Base-by-base conservation (phyloP, 2,329 filamentous ascomycete genomes). In the Aspergillus quadricinctus region DNA sequence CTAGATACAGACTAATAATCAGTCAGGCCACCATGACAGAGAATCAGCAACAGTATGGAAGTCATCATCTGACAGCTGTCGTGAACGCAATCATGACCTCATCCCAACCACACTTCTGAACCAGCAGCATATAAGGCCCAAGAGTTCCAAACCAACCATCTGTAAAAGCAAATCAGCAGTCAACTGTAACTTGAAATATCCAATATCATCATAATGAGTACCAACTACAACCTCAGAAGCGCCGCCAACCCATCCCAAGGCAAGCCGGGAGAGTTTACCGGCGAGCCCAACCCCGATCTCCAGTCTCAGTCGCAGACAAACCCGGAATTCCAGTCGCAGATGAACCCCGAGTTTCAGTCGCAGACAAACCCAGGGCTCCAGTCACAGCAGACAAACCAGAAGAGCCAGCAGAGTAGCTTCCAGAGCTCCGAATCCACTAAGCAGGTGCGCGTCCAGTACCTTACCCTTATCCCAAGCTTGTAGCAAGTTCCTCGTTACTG, bases 211-310 rank as follows among this genome's bases (percentile, higher is more conserved):
- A 54, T 19, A 17, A 64, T 64, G 62, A 52, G 56, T 48, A 54
- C 60, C 27, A 68, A 64, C 57, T 48, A 63, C 52, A 76, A 76
- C 61, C 73, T 73, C 40, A 72, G 69, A 57, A 76, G 76, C 60
- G 75, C 74, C 59, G 67, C 69, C 65, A 76, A 75, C 68, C 70
- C 72, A 7, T 68, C 77, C 58, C 73, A 75, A 53, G 77, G 79
- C 10, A 78, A 81, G 62, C 77, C 80, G 17, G 64, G 69, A 2
- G 68, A 74, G 3, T 78, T 79, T 23, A 23, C 23, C 23, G 23
- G 23, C 23, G 23, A 23, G 23, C 23, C 23, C 23, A 23, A 23
- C 23, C 2, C 23, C 23, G 23, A 23, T 23, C 23, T 23, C 23
- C 23, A 23, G 23, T 23, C 23, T 31, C 48, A 49, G 23, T 11